Evolutionary conservation across 2,329 filamentous ascomycete genomes (phyloP), one percentile per base, ranked within the genome.

Genomic region (Talaromyces sp.): DNA sequence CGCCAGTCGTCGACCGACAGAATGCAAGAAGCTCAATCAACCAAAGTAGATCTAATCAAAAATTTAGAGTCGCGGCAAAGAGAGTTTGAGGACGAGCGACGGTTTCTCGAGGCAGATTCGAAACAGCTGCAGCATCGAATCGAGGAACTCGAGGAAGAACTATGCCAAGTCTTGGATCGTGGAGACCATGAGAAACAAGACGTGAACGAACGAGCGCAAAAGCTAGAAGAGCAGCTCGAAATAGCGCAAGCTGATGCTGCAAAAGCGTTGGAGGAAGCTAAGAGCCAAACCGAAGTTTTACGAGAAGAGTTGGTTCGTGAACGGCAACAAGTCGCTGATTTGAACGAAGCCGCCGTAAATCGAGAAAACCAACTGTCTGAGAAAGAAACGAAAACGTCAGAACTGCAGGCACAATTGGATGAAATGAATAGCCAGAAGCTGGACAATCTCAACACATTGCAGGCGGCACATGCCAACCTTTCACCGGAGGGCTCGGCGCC

Each of bases 41-140:
- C 90, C 0, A 99, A 99, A 75, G 90, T 90, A 68, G 95, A 98
- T 73, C 85, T 99, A 10, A 87, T 99, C 77, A 89, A 91, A 66
- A 99, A 99, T 70, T 91, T 99, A 79, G 92, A 98, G 71, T 90
- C 93, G 13, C 85, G 96, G 66, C 92, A 97, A 75, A 87, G 86
- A 28, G 95, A 98, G 70, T 97, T 96, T 67, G 82, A 90, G 39
- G 87, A 88, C 56, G 93, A 98, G 74, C 86, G 95, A 44, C 91
- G 90, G 69, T 89, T 88, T 10, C 81, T 98, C 0, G 91, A 96
- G 67, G 82, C 85, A 17, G 93, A 98, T 72, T 87, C 95, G 61
- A 88, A 87, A 67, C 84, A 85, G 15, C 83, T 93, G 61, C 93
- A 89, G 70, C 82, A 88, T 59, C 89, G 88, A 58, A 80, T 95